Conservation (phyloP, 148 eudicot genomes). For the Fallopia convolvulus region DNA sequence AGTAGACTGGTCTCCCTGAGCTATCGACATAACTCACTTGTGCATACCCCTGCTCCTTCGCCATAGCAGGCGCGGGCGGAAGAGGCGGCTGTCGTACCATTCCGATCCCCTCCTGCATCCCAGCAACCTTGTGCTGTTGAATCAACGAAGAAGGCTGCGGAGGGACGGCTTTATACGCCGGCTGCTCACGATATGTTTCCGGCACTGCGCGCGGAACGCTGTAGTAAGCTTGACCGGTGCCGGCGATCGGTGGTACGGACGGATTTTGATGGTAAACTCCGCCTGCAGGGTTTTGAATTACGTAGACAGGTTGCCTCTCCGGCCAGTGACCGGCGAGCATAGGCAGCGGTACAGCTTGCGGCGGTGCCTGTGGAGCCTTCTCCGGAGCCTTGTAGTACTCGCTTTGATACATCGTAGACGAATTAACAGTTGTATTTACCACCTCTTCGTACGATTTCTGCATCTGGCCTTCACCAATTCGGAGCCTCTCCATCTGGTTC, state of each 20-base stretch:
- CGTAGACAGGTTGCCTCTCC: conserved; percentile 46
- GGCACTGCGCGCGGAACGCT: neutral
- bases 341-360: conserved; percentile 21
- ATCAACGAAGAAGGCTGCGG: neutral
- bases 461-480: conserved; percentile 22
- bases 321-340: conserved; percentile 38
- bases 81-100: neutral
- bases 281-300: conserved; percentile 27
- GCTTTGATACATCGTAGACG: neutral
- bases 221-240: conserved; percentile 1
- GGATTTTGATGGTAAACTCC: conserved; percentile 8
- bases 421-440: neutral
- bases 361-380: conserved; percentile 24
- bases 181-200: conserved; percentile 1
- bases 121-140: neutral
- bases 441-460: conserved; percentile 57
- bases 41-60: conserved; percentile 4
- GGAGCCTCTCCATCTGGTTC: conserved; percentile 13
- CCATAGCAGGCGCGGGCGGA: neutral
- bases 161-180: conserved; percentile 1
- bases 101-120: conserved; percentile 1
- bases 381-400: conserved; percentile 9
- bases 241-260: neutral
- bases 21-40: conserved; percentile 9
- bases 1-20: conserved; percentile 10